These are phyloP conservation scores for Fusarium equiseti DNA, from an alignment of 2,329 filamentous ascomycete species.

Conservation along the genomic window DNA sequence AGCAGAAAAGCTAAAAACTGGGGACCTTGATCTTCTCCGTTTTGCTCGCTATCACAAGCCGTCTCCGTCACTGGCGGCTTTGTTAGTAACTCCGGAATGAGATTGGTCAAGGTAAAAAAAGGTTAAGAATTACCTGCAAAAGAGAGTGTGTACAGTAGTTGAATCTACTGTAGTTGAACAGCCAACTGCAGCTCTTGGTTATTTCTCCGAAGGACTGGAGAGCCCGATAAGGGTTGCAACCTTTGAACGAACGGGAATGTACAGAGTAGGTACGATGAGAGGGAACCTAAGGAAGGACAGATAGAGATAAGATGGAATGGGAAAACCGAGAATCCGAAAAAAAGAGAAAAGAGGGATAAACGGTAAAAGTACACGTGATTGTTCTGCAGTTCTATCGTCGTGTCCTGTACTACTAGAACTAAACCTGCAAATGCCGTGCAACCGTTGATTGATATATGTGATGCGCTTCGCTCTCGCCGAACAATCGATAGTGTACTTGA, in stretches of 20 bases:
- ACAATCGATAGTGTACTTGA: conserved; percentile 24
- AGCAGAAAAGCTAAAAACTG: conserved; percentile 26
- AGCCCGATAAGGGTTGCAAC: conserved; percentile 19
- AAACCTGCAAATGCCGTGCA: conserved; percentile 10
- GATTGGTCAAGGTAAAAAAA: not conserved
- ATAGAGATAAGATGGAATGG: not conserved
- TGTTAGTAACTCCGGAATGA: conserved; percentile 25
- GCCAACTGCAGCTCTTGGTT: conserved; percentile 11
- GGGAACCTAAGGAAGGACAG: conserved; percentile 10
- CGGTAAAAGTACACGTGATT: conserved; percentile 17
- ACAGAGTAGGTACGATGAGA: not conserved
- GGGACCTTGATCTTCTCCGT: not conserved
- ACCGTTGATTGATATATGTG: conserved; percentile 18
- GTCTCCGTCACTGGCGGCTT: conserved; percentile 26
- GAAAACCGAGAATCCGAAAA: conserved; percentile 7
- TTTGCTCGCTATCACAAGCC: conserved; percentile 14
- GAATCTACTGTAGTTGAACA: not conserved
- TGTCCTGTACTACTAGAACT: not conserved
- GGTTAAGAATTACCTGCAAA: not conserved
- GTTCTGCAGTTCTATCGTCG: conserved; percentile 6
- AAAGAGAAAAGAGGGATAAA: not conserved
- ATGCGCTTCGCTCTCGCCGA: conserved; percentile 37
- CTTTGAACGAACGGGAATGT: not conserved
- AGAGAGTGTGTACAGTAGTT: not conserved
- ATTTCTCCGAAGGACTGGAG: conserved; percentile 22